These are phyloP conservation scores for Hevea brasiliensis DNA, from an alignment of 345 rosid species.

Conservation along the genomic window DNA sequence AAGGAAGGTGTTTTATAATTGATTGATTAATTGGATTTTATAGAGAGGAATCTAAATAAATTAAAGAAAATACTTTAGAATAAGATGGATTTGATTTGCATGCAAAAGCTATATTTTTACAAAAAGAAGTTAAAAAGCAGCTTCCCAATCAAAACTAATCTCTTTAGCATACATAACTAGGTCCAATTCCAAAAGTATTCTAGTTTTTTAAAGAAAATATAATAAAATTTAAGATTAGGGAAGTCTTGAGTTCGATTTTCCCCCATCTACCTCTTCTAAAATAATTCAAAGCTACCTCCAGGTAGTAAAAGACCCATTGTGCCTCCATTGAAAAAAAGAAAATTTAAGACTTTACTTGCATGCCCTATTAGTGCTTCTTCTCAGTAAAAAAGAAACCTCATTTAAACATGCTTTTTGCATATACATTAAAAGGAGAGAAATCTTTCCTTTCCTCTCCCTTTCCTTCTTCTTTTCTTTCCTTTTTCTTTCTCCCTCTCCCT, in stretches of 20 bases:
- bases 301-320: no score
- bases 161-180: slow-evolving; percentile 13
- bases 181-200: slow-evolving; percentile 31
- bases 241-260: no score
- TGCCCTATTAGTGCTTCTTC: slow-evolving; percentile 18
- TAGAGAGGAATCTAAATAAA: slow-evolving; percentile 14
- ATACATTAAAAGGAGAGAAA: slow-evolving; percentile 53
- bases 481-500: no score
- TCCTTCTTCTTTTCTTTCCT: no score
- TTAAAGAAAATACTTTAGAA: slow-evolving; percentile 20
- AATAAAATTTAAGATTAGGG: no score
- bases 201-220: no score
- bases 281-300: no score
- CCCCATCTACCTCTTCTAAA: no score
- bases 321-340: no score
- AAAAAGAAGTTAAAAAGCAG: slow-evolving; percentile 39
- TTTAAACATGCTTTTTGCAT: slow-evolving; percentile 47
- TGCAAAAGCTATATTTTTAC: slow-evolving; percentile 40
- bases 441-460: no score
- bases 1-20: slow-evolving; percentile 15
- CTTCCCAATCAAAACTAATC: slow-evolving; percentile 32
- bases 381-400: slow-evolving; percentile 49
- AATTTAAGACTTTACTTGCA: no score
- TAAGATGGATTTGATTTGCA: slow-evolving; percentile 36
- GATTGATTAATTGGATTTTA: slow-evolving; percentile 18